Base-by-base conservation (phyloP, 495 filamentous ascomycete species). In the Talaromyces nanjingensis region DNA sequence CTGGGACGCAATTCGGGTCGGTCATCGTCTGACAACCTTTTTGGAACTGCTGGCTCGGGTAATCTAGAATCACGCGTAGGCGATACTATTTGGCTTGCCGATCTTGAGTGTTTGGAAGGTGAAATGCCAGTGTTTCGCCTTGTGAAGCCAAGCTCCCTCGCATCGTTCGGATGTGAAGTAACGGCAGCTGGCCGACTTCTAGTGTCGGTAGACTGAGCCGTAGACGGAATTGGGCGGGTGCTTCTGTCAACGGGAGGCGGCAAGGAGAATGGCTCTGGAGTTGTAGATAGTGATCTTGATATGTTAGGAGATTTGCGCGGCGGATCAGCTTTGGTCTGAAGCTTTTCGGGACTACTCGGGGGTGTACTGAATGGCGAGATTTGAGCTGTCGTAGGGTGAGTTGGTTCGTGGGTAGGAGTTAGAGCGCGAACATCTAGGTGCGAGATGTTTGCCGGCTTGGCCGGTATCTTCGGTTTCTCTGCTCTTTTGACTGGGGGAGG, bases 311-410 rank as follows among this genome's bases (percentile, higher is more conserved):
- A 39, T 60, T 60, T 59, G 34, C 34, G 53, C 25, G 24, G 54
- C 24, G 8, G 27, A 22, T 31, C 56, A 33, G 16, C 37, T 9
- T 52, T 64, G 18, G 65, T 64, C 24, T 39, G 53, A 33, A 79
- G 73, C 58, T 84, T 89, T 60, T 85, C 88, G 14, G 86, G 85
- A 67, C 88, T 96, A 62, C 86, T 88, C 14, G 93, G 92, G 11
- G 93, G 93, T 33, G 92, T 97, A 72, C 80, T 93, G 69, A 98
- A 97, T 0, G 94, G 93, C 6, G 94, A 97, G 0, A 89, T 77
- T 37, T 77, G 76, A n/a, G 84, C 82, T 4, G 75, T 70, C 20
- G 74, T 69, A 20, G 42, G 39, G 4, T 31, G 56, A 31, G 6
- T 37, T 37, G 12, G 66, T 7, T 77, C 76, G 16, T 67, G 59